Evolutionary conservation across 2,329 filamentous ascomycete genomes (phyloP).

Genomic region (Sporothrix protearum): DNA sequence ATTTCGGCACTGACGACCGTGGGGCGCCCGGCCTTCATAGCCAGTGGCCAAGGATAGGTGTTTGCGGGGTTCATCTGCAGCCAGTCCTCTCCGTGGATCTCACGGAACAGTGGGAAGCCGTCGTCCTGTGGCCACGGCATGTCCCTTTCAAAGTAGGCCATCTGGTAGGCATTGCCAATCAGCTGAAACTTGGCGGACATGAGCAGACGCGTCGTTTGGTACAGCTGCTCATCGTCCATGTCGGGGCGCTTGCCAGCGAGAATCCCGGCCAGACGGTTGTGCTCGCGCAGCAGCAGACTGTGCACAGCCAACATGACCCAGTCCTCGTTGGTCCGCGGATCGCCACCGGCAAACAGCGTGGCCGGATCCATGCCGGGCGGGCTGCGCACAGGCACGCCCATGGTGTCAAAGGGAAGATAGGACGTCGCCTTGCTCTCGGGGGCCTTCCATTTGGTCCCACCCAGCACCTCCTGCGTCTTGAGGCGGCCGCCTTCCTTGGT

Average conservation of each 20-base stretch:
- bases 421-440: slow-evolving; percentile 2
- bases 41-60: slow-evolving; percentile 25
- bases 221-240: slow-evolving; percentile 26
- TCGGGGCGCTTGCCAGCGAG: slow-evolving; percentile 22
- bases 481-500: slow-evolving; percentile 24
- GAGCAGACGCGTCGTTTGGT: slow-evolving; percentile 26
- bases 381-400: slow-evolving; percentile 21
- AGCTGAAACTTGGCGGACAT: slow-evolving; percentile 27
- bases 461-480: slow-evolving; percentile 20
- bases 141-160: slow-evolving; percentile 26
- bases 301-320: slow-evolving; percentile 27
- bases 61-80: slow-evolving; percentile 27
- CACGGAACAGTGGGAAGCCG: slow-evolving; percentile 26
- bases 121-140: slow-evolving; percentile 28
- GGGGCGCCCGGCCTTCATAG: slow-evolving; percentile 23
- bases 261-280: slow-evolving; percentile 27
- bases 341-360: slow-evolving; percentile 26
- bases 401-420: slow-evolving; percentile 26
- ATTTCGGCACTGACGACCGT: slow-evolving; percentile 26
- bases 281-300: slow-evolving; percentile 26
- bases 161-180: slow-evolving; percentile 28
- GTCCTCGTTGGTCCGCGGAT: slow-evolving; percentile 28
- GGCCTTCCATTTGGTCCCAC: slow-evolving; percentile 2
- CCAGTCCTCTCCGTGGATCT: slow-evolving; percentile 25
- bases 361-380: slow-evolving; percentile 20